Conservation (phyloP, 176 grass and related monocot species). For the Rhynchospora breviuscula region DNA sequence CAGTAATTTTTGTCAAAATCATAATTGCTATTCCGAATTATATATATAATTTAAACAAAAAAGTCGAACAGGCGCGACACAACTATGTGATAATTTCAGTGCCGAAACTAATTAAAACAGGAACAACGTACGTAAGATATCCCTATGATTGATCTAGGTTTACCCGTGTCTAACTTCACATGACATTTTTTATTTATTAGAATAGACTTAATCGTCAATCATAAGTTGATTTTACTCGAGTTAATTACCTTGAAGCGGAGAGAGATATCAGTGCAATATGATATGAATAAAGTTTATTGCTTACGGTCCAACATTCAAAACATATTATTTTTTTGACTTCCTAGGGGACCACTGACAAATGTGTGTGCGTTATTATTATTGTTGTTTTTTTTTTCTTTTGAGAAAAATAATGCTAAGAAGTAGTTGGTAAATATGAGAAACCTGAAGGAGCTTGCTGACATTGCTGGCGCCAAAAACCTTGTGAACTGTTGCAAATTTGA, state of each 20-base stretch:
- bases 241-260: not conserved
- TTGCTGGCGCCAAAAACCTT: conserved; percentile 92
- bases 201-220: not conserved
- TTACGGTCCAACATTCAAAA: not conserved
- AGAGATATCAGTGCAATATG: not conserved
- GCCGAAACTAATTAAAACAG: not conserved
- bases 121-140: not conserved
- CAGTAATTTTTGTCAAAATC: not conserved
- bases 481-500: conserved; percentile 79
- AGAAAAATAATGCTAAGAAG: too few relatives aligned
- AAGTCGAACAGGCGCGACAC: not conserved
- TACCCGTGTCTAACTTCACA: not conserved
- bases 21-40: not conserved
- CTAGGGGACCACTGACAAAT: not conserved
- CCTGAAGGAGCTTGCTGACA: conserved; percentile 96
- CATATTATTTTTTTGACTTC: not conserved
- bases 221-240: not conserved
- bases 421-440: not conserved
- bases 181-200: not conserved
- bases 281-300: not conserved
- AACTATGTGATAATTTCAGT: not conserved
- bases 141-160: not conserved
- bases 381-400: too few relatives aligned
- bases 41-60: not conserved
- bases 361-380: too few relatives aligned